phyloP scores from a whole-genome alignment of 2,329 filamentous ascomycete genomes.

The Plectosphaerella cucumerina region DNA sequence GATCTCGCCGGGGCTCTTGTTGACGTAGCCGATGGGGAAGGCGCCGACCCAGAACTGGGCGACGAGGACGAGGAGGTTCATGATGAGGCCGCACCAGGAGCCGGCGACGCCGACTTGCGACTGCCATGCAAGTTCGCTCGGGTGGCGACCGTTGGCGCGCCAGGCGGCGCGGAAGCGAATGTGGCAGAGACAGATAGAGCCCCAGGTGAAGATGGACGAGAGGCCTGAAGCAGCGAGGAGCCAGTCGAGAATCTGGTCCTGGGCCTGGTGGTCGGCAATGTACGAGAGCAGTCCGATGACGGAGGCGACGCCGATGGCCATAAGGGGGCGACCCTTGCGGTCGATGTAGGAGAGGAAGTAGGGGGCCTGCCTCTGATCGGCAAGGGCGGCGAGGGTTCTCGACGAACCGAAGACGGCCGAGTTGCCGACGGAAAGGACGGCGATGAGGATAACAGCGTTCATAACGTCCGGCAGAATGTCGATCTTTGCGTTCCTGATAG shows the following conservation, averaged over 20 bases:
- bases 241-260: constrained; percentile 68
- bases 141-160: constrained; percentile 61
- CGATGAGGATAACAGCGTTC: constrained; percentile 91
- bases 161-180: constrained; percentile 88
- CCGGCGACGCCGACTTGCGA: constrained; percentile 76
- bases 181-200: constrained; percentile 81
- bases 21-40: constrained; percentile 61
- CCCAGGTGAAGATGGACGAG: constrained; percentile 74
- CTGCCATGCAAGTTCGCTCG: constrained; percentile 75
- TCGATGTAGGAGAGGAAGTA: constrained; percentile 76
- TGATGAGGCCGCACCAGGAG: constrained; percentile 72
- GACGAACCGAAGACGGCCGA: constrained; percentile 89
- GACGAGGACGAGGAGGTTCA: constrained; percentile 72
- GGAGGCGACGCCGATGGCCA: constrained; percentile 66
- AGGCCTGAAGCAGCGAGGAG: constrained; percentile 69
- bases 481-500: constrained; percentile 81
- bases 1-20: constrained; percentile 38
- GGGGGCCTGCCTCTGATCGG: constrained; percentile 82
- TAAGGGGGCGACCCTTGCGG: constrained; percentile 72
- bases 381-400: constrained; percentile 82
- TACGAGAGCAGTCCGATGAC: constrained; percentile 71
- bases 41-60: constrained; percentile 88
- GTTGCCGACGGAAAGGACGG: constrained; percentile 87
- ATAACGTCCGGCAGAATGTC: constrained; percentile 78
- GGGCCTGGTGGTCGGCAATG: constrained; percentile 59